Percentiles rank a stretch among this genome's conserved stretches.
These are phyloP conservation scores for Globisporangium lucens DNA, from an alignment of 352 stramenopile genomes.

Conservation along the genomic window DNA sequence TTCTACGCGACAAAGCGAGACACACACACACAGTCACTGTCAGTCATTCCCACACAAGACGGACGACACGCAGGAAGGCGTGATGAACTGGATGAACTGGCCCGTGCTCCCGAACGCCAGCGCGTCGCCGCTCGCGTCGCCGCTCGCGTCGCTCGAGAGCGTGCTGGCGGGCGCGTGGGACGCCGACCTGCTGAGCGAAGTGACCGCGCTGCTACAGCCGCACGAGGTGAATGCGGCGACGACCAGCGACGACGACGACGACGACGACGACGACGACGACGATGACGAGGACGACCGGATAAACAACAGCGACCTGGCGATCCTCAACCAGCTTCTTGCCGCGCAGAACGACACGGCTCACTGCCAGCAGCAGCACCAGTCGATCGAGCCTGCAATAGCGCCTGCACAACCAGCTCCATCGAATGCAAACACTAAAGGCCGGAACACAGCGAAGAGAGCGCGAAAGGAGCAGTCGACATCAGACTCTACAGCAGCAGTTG, in stretches of 20 bases:
- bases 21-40: no score
- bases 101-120: not conserved
- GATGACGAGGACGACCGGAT: slow-evolving; percentile 8
- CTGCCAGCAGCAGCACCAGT: not conserved
- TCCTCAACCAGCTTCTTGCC: slow-evolving; percentile 15
- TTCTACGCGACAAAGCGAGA: not conserved
- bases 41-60: not conserved
- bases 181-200: slow-evolving; percentile 14
- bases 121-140: slow-evolving; percentile 1
- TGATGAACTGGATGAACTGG: slow-evolving; percentile 9
- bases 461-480: not conserved
- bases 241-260: slow-evolving; percentile 1
- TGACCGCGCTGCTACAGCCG: slow-evolving; percentile 9
- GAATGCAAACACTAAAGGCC: not conserved
- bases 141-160: slow-evolving; percentile 4
- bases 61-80: no score
- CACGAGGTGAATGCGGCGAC: not conserved
- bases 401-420: not conserved
- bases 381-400: not conserved
- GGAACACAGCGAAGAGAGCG: not conserved
- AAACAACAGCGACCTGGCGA: slow-evolving; percentile 13
- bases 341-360: not conserved
- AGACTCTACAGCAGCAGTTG: not conserved
- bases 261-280: slow-evolving; percentile 1
- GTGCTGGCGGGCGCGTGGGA: slow-evolving; percentile 7